Evolutionary conservation across 2,329 filamentous ascomycete species (phyloP).

Genomic region (Ophiobolus disseminans): DNA sequence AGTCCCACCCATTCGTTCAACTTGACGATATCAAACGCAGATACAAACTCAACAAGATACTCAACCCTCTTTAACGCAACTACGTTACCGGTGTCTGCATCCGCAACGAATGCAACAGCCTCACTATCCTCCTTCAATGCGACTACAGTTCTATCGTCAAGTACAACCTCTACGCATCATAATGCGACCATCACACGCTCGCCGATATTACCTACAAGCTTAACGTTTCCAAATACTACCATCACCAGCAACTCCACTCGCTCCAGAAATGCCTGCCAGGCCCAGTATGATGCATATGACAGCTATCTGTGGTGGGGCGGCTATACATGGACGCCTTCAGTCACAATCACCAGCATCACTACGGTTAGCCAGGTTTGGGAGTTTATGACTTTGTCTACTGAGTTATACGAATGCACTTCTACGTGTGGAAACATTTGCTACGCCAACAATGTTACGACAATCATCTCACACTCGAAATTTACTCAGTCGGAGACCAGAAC

Average conservation of each 20-base stretch:
- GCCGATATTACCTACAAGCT: neutral
- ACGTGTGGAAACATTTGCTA: conserved; percentile 24
- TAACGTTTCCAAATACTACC: neutral
- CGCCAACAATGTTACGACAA: conserved; percentile 13
- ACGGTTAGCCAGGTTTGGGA: conserved; percentile 10
- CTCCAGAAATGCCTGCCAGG: conserved; percentile 8
- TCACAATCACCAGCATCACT: neutral
- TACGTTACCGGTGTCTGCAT: neutral
- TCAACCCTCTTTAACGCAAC: neutral
- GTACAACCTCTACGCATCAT: neutral
- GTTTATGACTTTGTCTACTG: conserved; percentile 6
- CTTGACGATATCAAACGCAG: no score
- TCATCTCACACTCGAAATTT: conserved; percentile 9
- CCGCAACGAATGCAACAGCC: neutral
- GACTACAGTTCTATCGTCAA: neutral
- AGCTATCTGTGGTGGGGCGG: neutral
- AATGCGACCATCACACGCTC: conserved; percentile 1
- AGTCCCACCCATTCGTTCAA: neutral
- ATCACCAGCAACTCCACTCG: conserved; percentile 2
- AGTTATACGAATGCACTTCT: conserved; percentile 14
- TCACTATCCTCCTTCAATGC: neutral
- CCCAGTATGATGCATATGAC: conserved; percentile 5
- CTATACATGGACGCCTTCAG: conserved; percentile 1
- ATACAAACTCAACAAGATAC: neutral
- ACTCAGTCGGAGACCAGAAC: neutral